Base-by-base conservation (phyloP, 2,329 filamentous ascomycete species). In the Phyllosticta citrichinensis region DNA sequence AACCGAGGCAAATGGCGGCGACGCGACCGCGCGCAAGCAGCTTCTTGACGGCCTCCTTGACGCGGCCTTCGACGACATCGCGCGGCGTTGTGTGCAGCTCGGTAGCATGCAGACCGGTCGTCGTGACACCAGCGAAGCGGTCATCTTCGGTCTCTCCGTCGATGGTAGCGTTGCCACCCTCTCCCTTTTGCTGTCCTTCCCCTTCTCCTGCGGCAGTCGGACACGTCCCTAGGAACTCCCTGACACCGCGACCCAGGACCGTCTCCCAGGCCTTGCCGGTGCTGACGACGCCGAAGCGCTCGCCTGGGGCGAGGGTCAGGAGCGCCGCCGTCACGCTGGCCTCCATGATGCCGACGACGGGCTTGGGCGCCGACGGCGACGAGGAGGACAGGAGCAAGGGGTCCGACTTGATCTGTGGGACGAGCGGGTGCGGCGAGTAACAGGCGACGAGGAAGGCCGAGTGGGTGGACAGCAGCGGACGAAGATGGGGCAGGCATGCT, bases 381-480 rank as follows among this genome's bases (percentile, higher is more conserved):
- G 17, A 17, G 1, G 40, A 17, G 14, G 66, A 62, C 5, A 71
- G 73, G 58, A 71, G 67, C 1, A 69, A 64, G 12, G 77, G 73
- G 14, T 76, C 68, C n/a, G 74, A 65, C 62, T 79, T 79, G 11
- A 96, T 75, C 56, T 80, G 73, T 0, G 78, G 72, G 0, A 96
- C 89, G 0, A 97, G 81, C 0, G 88, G 85, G 69, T 97, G 91
- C 1, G 88, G 84, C 63, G 89, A 94, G 76, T 90, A 97, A 76
- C 93, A 97, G 20, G 91, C 91, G 2, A 97, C 82, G 0, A 97
- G 80, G 64, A 95, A 86, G n/a, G 81, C 91, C 69, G 94, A 86
- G 71, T 89, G 84, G 27, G 74, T 67, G 2, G 71, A 62, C 0
- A 81, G 70, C 0, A 74, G 63, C 1, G 77, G 70, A 25, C 75